A percentile compares a stretch with the other conserved stretches of the same genome.
Conservation (phyloP, 192 early-diverging fungal species). For the Nowakowskiella sp. region DNA sequence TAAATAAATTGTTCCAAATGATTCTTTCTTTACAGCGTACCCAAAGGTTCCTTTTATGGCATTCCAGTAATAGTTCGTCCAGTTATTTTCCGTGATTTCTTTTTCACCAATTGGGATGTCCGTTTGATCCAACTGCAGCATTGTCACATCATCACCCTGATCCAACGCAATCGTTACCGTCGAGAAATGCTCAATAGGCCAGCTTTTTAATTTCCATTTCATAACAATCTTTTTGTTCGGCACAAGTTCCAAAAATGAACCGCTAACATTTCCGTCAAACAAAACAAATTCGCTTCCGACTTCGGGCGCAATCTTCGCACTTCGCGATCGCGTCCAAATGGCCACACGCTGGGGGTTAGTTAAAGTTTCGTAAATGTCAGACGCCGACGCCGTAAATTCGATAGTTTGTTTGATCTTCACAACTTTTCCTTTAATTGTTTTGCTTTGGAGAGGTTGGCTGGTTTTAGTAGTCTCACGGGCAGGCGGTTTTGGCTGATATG, state of each 20-base stretch:
- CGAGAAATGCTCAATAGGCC: slow-evolving; percentile 80
- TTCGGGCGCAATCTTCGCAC: slow-evolving; percentile 54
- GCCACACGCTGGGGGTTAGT: slow-evolving; percentile 63
- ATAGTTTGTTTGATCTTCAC: slow-evolving; percentile 60
- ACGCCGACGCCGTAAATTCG: slow-evolving; percentile 76
- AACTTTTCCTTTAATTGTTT: slow-evolving; percentile 25
- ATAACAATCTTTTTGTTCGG: slow-evolving; percentile 69
- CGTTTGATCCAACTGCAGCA: slow-evolving; percentile 65
- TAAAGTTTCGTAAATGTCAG: slow-evolving; percentile 74
- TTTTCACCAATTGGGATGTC: slow-evolving; percentile 85
- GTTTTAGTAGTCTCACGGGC: slow-evolving; percentile 8
- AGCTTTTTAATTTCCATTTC: slow-evolving; percentile 77
- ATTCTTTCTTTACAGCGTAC: no score
- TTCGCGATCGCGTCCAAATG: slow-evolving; percentile 71
- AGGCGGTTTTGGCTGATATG: slow-evolving; percentile 46
- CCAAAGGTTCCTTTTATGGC: slow-evolving; percentile 87
- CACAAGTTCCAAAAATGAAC: slow-evolving; percentile 64
- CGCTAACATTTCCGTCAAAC: slow-evolving; percentile 85
- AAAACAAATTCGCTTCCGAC: slow-evolving; percentile 60
- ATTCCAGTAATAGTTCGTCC: slow-evolving; percentile 90
- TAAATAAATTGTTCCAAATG: no score
- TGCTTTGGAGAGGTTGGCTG: background rate
- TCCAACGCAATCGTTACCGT: slow-evolving; percentile 69
- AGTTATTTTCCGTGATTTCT: slow-evolving; percentile 76
- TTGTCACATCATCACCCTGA: slow-evolving; percentile 57